Base-by-base conservation (phyloP, 2,329 filamentous ascomycete genomes). In the Clonostachys solani region DNA sequence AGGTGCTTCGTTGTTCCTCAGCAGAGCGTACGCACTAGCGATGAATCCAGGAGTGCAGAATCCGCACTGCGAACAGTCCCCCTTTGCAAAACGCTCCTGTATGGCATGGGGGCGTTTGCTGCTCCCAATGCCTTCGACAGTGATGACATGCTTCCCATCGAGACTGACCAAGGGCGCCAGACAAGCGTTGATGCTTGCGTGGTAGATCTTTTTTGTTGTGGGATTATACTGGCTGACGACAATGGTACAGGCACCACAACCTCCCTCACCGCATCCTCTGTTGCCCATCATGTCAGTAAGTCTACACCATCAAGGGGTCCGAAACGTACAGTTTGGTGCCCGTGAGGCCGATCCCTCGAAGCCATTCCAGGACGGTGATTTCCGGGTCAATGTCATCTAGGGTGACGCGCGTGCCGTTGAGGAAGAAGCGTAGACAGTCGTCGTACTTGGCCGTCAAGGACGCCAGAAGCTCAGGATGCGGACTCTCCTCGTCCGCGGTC, bases 41-140 rank as follows among this genome's bases (percentile, higher is more conserved):
- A 97, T 92, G 59, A 99, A 97, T 3, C 94, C 94, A 5, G 94
- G 94, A 0, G 94, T 97, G 61, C 94, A 99, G 69, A 99, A 99
- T 1, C 92, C 80, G 50, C 80, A 99, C 65, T 99, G 92, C 56
- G 89, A 95, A 43, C 94, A 94, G 69, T 96, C 94, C 33, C 87
- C 82, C 67, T 88, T 88, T 16, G 94, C 92, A 57, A 99, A 87
- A 43, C 94, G 81, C 70, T 97, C 91, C 64, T 97, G 94, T 5
- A 86, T 76, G 3, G 92, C 89, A 71, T 99, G 94, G 6, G 94
- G 94, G 40, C 78, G 82, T 64, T 94, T 86, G 29, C 89, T 84
- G 63, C 87, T 89, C 12, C 94, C 94, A 58, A 99, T 96, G 7
- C 94, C 94, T 68, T 99, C 94, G 38, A 99, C 86, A 4, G 94